These are phyloP conservation scores for Mucuna pruriens DNA, from an alignment of 306 rosid genomes.

Conservation along the genomic window DNA sequence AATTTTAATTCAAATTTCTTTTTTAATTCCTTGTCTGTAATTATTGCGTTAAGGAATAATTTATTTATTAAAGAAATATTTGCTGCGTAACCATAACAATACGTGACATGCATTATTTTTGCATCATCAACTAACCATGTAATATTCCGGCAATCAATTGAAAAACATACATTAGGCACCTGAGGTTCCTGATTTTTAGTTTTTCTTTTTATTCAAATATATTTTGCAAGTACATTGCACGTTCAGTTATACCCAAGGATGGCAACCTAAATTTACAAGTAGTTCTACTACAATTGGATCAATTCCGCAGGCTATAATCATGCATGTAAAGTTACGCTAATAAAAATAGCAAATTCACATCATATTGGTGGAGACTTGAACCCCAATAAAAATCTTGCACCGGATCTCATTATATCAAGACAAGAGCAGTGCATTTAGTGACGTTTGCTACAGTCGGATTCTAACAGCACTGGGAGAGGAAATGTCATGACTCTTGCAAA, in stretches of 20 bases:
- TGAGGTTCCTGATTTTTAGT: neutral
- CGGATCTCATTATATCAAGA: neutral
- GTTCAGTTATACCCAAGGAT: constrained; percentile 16
- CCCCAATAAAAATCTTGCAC: neutral
- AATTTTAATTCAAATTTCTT: neutral
- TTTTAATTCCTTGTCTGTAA: neutral
- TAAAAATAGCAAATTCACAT: constrained; percentile 21
- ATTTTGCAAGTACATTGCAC: constrained; percentile 25
- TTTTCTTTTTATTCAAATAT: neutral
- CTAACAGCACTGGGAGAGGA: neutral
- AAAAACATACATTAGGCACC: neutral
- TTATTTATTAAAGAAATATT: too few relatives aligned
- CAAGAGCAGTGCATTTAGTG: neutral
- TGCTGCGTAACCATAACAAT: neutral
- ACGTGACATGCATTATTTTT: neutral
- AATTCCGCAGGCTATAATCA: neutral
- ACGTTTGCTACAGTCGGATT: neutral
- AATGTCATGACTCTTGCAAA: constrained; percentile 61
- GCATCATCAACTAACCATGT: neutral
- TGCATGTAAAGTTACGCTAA: neutral
- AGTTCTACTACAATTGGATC: constrained; percentile 11
- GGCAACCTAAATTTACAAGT: constrained; percentile 28
- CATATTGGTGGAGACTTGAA: neutral
- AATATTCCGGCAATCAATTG: neutral
- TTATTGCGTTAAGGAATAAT: too few relatives aligned